phyloP scores from a whole-genome alignment of 2,329 filamentous ascomycete species.

The Diaporthe australafricana region DNA sequence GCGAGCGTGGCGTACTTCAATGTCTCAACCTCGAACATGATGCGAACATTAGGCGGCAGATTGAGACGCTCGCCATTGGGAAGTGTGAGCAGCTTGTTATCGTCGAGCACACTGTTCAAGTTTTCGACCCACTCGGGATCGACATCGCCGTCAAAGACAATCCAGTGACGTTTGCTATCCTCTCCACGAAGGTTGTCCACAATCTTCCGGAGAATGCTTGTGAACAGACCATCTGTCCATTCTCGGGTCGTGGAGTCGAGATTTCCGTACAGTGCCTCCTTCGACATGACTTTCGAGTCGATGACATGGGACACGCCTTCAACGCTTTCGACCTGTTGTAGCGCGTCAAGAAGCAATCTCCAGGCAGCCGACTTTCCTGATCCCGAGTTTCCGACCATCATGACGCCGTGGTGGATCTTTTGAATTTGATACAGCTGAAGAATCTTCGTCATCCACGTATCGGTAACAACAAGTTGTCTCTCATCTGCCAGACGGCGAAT shows the following conservation, averaged over 20 bases:
- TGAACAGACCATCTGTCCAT: slow-evolving; percentile 99
- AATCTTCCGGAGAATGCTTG: slow-evolving; percentile 96
- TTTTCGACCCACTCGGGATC: slow-evolving; percentile 99
- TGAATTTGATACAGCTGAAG: slow-evolving; percentile 98
- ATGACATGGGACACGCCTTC: slow-evolving; percentile 98
- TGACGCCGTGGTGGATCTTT: slow-evolving; percentile 97
- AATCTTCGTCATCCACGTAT: slow-evolving; percentile 97
- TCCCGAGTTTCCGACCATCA: slow-evolving; percentile 99
- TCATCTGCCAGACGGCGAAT: slow-evolving; percentile 87
- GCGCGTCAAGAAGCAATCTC: slow-evolving; percentile 89
- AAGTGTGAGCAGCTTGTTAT: slow-evolving; percentile 97
- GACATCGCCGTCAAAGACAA: slow-evolving; percentile 98
- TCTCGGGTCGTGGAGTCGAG: slow-evolving; percentile 97
- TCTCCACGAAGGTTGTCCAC: slow-evolving; percentile 98
- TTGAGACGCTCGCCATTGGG: slow-evolving; percentile 98
- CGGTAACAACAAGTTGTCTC: slow-evolving; percentile 88
- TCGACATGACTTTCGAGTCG: slow-evolving; percentile 99
- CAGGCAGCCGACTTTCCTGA: slow-evolving; percentile 96
- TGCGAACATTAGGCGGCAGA: slow-evolving; percentile 91
- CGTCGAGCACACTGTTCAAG: slow-evolving; percentile 98
- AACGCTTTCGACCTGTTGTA: slow-evolving; percentile 89
- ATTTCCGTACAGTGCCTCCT: slow-evolving; percentile 95
- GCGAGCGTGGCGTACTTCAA: slow-evolving; percentile 97
- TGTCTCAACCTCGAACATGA: slow-evolving; percentile 99
- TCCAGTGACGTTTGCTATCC: slow-evolving; percentile 97